Evolutionary conservation across 2,329 filamentous ascomycete species (phyloP).

Genomic region (Mariannaea elegans): DNA sequence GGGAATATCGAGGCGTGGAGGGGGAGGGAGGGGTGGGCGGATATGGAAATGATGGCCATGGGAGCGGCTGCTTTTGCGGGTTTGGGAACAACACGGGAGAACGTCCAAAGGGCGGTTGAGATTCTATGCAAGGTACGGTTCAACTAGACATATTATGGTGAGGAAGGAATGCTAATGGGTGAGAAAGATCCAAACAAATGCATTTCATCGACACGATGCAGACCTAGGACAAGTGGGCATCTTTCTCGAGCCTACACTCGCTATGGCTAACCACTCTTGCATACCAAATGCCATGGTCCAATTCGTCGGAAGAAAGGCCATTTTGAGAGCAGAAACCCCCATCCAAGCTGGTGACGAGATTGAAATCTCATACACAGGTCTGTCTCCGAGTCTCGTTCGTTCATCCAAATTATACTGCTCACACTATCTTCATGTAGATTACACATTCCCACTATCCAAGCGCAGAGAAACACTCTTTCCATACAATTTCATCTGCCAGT

Average conservation of each 20-base stretch:
- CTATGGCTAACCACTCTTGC: conserved; percentile 72
- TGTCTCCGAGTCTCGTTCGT: conserved; percentile 25
- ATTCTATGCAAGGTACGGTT: conserved; percentile 62
- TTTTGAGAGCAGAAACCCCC: conserved; percentile 58
- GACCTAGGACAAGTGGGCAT: conserved; percentile 63
- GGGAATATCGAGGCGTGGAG: conserved; percentile 55
- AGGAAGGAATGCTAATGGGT: neutral
- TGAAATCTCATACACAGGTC: conserved; percentile 69
- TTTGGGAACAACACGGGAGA: conserved; percentile 46
- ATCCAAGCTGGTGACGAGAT: conserved; percentile 65
- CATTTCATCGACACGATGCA: conserved; percentile 64
- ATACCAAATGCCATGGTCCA: conserved; percentile 67
- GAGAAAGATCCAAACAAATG: conserved; percentile 66
- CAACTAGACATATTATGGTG: too few relatives aligned
- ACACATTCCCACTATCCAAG: conserved; percentile 53
- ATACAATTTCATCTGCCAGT: conserved; percentile 64
- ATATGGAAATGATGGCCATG: conserved; percentile 60
- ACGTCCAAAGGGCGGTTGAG: conserved; percentile 53
- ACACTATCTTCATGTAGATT: conserved; percentile 49
- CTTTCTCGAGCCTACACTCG: conserved; percentile 64
- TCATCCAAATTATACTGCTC: neutral
- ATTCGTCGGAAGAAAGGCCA: conserved; percentile 61
- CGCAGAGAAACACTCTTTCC: conserved; percentile 54
- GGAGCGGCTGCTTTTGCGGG: conserved; percentile 54
- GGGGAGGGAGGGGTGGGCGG: conserved; percentile 50